Evolutionary conservation across 78 protist genomes (phyloP), one percentile per base, ranked within the genome.

Genomic region (Guillardia theta): DNA sequence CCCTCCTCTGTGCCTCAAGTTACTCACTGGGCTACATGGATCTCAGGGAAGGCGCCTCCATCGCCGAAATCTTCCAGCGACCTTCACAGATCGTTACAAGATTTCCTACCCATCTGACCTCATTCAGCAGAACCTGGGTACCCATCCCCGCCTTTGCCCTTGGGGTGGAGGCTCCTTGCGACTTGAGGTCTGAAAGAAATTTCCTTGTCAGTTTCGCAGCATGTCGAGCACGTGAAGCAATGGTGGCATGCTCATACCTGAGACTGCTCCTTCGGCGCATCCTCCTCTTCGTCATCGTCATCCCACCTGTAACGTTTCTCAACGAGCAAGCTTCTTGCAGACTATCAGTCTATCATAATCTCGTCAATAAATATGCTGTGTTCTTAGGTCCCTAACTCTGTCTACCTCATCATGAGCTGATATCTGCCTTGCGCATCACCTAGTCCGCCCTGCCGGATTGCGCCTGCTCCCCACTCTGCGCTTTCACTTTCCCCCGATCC

Each of bases 11-110:
- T n/a, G n/a, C n/a, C n/a, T n/a, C n/a, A n/a, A n/a, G n/a, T 15
- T 50, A 19, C 15, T 8, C 21, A 24, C 70, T 58, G 83, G 4
- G 95, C 95, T 0, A 96, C 96, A 87, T 95, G 98, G 30, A 98
- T 96, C 95, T 98, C 99, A 45, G 99, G 99, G 46, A 95, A 98
- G 41, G 99, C 98, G 53, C 99, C 99, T 54, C 99, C 99, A 37
- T 97, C 98, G 33, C 97, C 99, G 96, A 94, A 98, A 92, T 97
- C 99, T 39, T 88, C 98, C 83, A 70, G 12, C 4, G 3, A 22
- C 83, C 83, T 70, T 36, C 4, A 4, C 1, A 70, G 12, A 6
- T 70, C 83, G 36, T 5, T 5, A 64, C 39, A 10, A 64, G 12
- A 64, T 21, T 10, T 5, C 78, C 21, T 24, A 10, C 12, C 22